A percentile compares a stretch with the other conserved stretches of the same genome.
phyloP scores from a whole-genome alignment of 2,329 filamentous ascomycete genomes.

The Phoma sp. region DNA sequence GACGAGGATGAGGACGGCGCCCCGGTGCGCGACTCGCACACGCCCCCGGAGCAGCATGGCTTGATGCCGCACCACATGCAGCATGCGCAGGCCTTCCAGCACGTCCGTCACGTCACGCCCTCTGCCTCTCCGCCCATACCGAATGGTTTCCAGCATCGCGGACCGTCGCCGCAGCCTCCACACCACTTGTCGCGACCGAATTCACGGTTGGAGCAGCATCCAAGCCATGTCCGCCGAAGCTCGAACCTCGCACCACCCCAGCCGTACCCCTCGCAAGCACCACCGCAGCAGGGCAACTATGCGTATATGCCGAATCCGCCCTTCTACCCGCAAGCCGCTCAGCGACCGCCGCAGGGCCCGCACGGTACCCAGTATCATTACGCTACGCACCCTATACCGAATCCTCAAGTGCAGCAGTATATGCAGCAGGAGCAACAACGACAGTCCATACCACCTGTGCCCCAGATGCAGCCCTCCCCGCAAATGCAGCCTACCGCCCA shows the following conservation, averaged over 20 bases:
- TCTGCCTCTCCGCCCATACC: conserved; percentile 88
- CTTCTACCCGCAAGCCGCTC: conserved; percentile 73
- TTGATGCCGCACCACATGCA: conserved; percentile 59
- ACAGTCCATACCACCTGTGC: conserved; percentile 75
- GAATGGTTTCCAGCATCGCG: conserved; percentile 75
- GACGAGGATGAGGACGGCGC: conserved; percentile 78
- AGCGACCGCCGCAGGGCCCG: conserved; percentile 47
- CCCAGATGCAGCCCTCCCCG: conserved; percentile 67
- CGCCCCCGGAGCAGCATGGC: conserved; percentile 66
- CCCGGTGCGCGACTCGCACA: conserved; percentile 72
- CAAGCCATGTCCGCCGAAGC: conserved; percentile 74
- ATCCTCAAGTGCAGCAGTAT: conserved; percentile 67
- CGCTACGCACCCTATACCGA: conserved; percentile 49
- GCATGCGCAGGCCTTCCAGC: conserved; percentile 71
- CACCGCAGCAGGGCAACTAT: conserved; percentile 72
- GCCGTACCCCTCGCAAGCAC: conserved; percentile 67
- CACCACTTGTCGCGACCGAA: conserved; percentile 45
- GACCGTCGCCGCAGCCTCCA: conserved; percentile 82
- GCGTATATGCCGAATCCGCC: conserved; percentile 85
- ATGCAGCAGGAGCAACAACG: conserved; percentile 80
- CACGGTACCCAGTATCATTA: conserved; percentile 55
- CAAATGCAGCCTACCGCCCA: conserved; percentile 38
- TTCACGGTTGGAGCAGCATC: conserved; percentile 81
- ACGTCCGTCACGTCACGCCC: conserved; percentile 81
- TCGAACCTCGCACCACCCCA: conserved; percentile 74